Base-by-base conservation (phyloP, 2,329 filamentous ascomycete genomes). In the Bipolaris oryzae region DNA sequence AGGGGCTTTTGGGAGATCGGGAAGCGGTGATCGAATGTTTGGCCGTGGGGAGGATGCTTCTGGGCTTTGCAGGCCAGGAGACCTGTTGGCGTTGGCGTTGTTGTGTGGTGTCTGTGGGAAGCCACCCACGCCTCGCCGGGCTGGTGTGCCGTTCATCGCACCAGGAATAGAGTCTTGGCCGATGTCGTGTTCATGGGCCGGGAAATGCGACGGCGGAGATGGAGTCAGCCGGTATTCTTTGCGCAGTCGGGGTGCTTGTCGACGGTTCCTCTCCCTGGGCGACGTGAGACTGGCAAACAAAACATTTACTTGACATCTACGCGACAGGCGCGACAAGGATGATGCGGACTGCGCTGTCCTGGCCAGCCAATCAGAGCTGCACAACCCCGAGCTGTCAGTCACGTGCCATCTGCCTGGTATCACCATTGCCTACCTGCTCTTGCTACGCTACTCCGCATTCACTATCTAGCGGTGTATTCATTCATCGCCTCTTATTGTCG, bases 111-210 rank as follows among this genome's bases (percentile, higher is more conserved):
- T 93, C 72, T 86, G 82, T 75, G 91, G 91, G 74, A 88, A 95
- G 73, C 89, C 89, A 83, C 74, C 76, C 43, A 90, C 92, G 81
- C 89, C 87, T 81, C 92, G 82, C 80, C 88, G 89, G 79, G 65
- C 59, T 21, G 56, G 59, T 89, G 91, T 91, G 81, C 90, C 95
- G 85, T 87, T 91, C 91, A 94, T 94, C 79, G 86, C 87, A 89
- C 89, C 63, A 54, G 67, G 58, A 61, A 61, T 62, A 60, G 64
- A 56, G 45, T n/a, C 47, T 57, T 47, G 34, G 20, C 20, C 46
- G 53, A 60, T 61, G 43, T 55, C 37, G 52, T 56, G 53, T 52
- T 66, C 69, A 72, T 74, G 58, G 39, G 33, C 48, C 49, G 56
- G 15, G 11, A 41, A 33, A 54, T 37, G 37, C 23, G 18, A 54